These are phyloP conservation scores for Erodium moschatum DNA, from an alignment of 441 rosid genomes.

Conservation along the genomic window DNA sequence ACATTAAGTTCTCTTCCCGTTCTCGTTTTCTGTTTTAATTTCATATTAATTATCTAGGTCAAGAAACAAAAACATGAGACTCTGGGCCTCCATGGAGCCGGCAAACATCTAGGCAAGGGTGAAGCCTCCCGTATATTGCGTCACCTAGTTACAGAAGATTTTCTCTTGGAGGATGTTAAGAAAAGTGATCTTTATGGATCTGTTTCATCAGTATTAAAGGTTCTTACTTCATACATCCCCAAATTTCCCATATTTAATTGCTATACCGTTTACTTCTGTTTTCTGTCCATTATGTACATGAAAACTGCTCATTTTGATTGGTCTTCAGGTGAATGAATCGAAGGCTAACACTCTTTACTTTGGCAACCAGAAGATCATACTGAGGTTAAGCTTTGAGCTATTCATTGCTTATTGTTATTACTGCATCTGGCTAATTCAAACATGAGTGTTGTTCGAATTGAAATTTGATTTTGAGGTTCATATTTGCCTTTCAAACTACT, in stretches of 20 bases:
- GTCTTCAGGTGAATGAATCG: conserved; percentile 63
- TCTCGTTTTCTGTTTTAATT: conserved; percentile 13
- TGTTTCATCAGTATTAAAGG: conserved; percentile 82
- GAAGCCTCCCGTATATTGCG: conserved; percentile 81
- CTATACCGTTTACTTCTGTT: background rate
- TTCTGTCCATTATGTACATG: background rate
- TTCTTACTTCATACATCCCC: conserved; percentile 20
- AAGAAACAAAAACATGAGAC: conserved; percentile 70
- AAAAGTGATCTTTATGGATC: conserved; percentile 89
- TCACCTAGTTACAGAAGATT: conserved; percentile 75
- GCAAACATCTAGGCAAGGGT: conserved; percentile 62
- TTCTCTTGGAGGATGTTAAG: conserved; percentile 75
- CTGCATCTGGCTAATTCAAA: background rate
- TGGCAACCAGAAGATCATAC: conserved; percentile 42
- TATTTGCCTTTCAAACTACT: too few relatives aligned
- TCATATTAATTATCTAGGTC: conserved; percentile 41
- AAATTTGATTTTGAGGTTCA: too few relatives aligned
- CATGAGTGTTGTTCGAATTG: too few relatives aligned
- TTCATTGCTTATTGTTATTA: background rate
- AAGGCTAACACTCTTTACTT: conserved; percentile 44
- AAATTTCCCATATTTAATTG: conserved; percentile 8
- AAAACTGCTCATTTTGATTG: conserved; percentile 14
- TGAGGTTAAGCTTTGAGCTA: conserved; percentile 42
- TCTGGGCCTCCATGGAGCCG: conserved; percentile 77
- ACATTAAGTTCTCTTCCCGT: conserved; percentile 16